Evolutionary conservation across 2,329 filamentous ascomycete genomes (phyloP), one percentile per base, ranked within the genome.

Genomic region (Intubia oerlemansii): DNA sequence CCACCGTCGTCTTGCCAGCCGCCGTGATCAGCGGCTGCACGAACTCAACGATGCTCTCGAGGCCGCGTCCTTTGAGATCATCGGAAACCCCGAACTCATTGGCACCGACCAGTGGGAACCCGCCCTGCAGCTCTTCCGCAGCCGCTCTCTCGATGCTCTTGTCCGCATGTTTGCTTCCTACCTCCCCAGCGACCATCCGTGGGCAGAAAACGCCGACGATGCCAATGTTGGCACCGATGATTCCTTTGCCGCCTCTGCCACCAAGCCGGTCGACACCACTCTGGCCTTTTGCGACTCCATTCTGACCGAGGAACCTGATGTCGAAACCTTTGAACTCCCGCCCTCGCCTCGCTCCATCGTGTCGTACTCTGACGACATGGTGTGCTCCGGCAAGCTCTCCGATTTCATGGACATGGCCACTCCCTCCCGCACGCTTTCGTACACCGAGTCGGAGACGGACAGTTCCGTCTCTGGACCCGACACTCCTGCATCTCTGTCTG

Each of bases 141-240:
- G 62, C 8, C 59, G 53, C 39, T 66, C 62, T 3, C 57, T 66
- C 32, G 64, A 69, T 44, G 67, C 63, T 12, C 59, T 69, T 34
- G 59, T 69, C 35, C 54, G 62, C 36, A 67, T 63, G 42, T 69
- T 66, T 44, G 52, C 61, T 13, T 67, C 61, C 27, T 68, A 68
- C 36, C 55, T 69, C 7, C 62, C 64, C 16, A 47, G 56, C 9
- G 50, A 57, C 34, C 58, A 62, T 33, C 43, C 53, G 3, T 58
- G 53, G 46, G 16, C 15, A 8, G 5, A 23, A 10, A 15, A 31
- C 11, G 15, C 9, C 19, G 11, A 10, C 8, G 24, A 26, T 6
- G 16, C 4, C 17, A 22, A 16, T 9, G n/a, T 23, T 9, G 14
- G n/a, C 8, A 4, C 5, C 10, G 22, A 33, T 7, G 10, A 14